Base-by-base conservation (phyloP, 371 early-diverging fungal genomes). In the Saksenaea vasiformis region DNA sequence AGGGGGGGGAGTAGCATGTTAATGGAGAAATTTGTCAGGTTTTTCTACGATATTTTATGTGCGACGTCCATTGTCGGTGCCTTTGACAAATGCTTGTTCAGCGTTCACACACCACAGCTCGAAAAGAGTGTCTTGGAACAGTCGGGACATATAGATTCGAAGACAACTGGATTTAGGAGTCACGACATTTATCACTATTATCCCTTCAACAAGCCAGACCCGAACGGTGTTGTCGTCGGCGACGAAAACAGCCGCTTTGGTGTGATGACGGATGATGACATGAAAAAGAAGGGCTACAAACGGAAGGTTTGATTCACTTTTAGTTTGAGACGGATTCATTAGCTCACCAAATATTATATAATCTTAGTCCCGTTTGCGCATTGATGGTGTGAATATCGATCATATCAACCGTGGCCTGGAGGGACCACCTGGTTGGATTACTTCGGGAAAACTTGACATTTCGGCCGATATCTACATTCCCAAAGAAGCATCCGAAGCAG, bases 341-440 rank as follows among this genome's bases (percentile, higher is more conserved):
- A 9, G n/a, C 19, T 47, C 24, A 9, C n/a, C n/a, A n/a, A n/a
- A n/a, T n/a, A n/a, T 0, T 22, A 19, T 8, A 3, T 11, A 22
- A 19, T 5, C 5, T 47, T 57, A 90, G 84, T 87, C 93, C n/a
- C 93, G 94, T 35, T 77, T 95, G 38, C 91, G 93, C 66, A 87
- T 98, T 39, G 94, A 95, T 74, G 91, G 91, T 44, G 86, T 98
- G 24, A 94, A 91, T 59, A 95, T 97, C 34, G 93, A 93, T 63
- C 97, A 95, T 74, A 74, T 98, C 41, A 95, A 95, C 74, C 79
- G 85, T 26, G 95, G 95, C 13, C 85, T 91, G 4, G 85, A 86
- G 26, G 97, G 97, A 0, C 97, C 98, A 0, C 89, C 96, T 36
- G 92, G 93, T 4, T 98, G 98, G 98, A 92, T 98, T 61, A 94